Evolutionary conservation across 768 basidiomycete species (phyloP).

Genomic region (Serpula lacrymans): DNA sequence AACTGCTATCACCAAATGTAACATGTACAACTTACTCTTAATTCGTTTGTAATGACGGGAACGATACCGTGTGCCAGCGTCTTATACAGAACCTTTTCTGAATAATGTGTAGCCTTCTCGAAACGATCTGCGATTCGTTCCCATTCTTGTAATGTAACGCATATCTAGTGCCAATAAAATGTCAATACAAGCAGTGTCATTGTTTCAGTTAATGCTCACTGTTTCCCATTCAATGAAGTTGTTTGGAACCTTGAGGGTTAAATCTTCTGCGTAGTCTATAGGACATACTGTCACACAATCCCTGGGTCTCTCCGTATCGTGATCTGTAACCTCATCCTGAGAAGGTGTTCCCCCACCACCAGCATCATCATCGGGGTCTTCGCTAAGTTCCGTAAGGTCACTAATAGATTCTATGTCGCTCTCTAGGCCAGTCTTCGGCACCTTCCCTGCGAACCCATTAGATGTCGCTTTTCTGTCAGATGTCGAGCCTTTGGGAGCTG

Average conservation of each 20-base stretch:
- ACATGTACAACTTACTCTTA: constrained; percentile 47
- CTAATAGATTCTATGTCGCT: constrained; percentile 62
- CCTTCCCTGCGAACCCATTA: constrained; percentile 10
- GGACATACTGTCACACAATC: constrained; percentile 15
- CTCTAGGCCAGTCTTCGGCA: constrained; percentile 53
- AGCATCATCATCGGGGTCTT: constrained; percentile 33
- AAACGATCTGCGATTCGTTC: constrained; percentile 74
- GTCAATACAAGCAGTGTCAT: neutral
- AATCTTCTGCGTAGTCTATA: constrained; percentile 1
- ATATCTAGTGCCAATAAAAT: constrained; percentile 52
- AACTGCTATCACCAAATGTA: constrained; percentile 1
- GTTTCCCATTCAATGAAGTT: constrained; percentile 91
- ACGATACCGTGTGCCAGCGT: constrained; percentile 62
- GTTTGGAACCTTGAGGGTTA: constrained; percentile 30
- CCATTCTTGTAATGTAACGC: constrained; percentile 83
- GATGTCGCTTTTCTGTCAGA: no score
- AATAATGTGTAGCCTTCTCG: constrained; percentile 69
- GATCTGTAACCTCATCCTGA: constrained; percentile 7
- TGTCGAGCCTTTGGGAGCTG: no score
- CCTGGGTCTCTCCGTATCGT: constrained; percentile 7
- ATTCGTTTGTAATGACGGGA: constrained; percentile 63
- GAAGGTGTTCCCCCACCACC: constrained; percentile 11
- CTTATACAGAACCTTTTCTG: constrained; percentile 78
- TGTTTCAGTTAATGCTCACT: constrained; percentile 44
- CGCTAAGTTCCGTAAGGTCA: constrained; percentile 73